Evolutionary conservation across 1,284 basidiomycete genomes (phyloP), one percentile per base, ranked within the genome.

Genomic region (Cryptococcus jaspeensis): DNA sequence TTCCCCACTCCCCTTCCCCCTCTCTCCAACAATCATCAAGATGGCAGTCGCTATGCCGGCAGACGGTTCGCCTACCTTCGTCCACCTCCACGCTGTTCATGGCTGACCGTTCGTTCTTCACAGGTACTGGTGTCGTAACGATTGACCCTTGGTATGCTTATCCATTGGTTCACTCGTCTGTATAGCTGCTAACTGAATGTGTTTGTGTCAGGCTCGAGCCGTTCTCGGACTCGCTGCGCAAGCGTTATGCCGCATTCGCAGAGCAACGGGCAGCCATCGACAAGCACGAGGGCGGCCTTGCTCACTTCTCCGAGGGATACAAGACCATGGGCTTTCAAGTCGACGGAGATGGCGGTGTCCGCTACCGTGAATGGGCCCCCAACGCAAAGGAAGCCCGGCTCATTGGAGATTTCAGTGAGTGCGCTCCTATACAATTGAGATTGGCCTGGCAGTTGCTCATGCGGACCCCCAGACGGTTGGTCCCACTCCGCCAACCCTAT

Each of bases 291-390:
- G 91, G 91, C 43, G 92, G 95, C 36, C 90, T 93, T 68, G 92
- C 93, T 53, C 80, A 81, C 8, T 99, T 98, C 76, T 88, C 90
- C 3, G 85, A 87, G 71, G 92, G 92, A 13, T 96, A 93, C 79
- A 82, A 87, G 63, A 85, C 84, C 62, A 90, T 89, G 79, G 95
- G 95, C 39, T 81, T 99, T 65, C 87, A 89, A 55, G 83, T 92
- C 41, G 81, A 82, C 47, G 73, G 79, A 22, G 83, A 88, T 55
- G 86, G 86, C 50, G 82, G 87, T 32, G 84, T 98, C 39, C 80
- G 84, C 8, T 99, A 98, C 75, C 83, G 89, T 67, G 95, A 99
- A 74, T 99, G 95, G 95, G 95, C 95, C 6, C 93, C 95, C 0
- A 92, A 90, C 66, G 94, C 88, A 13, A 80, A 75, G 46, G 85